Conservation (phyloP, 2,329 filamentous ascomycete species). For the Alternaria longipes region DNA sequence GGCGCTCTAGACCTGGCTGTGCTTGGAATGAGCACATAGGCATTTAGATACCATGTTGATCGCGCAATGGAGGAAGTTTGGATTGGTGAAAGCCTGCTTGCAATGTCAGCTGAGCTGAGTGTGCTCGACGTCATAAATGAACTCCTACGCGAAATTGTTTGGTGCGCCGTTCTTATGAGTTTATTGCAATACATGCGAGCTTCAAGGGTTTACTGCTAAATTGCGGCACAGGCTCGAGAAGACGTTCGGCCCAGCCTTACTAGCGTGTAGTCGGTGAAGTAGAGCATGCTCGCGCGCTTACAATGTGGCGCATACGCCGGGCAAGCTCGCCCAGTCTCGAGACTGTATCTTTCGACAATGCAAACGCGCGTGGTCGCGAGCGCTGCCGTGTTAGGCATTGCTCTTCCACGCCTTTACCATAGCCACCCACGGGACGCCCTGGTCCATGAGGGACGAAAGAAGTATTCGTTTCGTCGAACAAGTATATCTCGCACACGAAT, state of each 20-base stretch:
- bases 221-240: conserved; percentile 8
- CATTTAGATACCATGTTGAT: conserved; percentile 1
- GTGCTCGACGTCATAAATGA: background rate
- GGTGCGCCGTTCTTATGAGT: background rate
- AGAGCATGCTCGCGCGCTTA: conserved; percentile 12
- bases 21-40: conserved; percentile 3
- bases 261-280: conserved; percentile 19
- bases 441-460: background rate
- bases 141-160: background rate
- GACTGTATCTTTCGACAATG: background rate
- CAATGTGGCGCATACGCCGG: conserved; percentile 10
- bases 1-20: conserved; percentile 11
- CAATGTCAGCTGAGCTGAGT: conserved; percentile 9
- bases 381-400: background rate
- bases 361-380: background rate
- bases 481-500: background rate
- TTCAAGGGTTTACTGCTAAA: background rate
- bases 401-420: background rate
- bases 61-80: background rate
- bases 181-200: background rate
- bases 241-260: background rate
- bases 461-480: background rate
- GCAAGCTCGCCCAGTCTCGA: conserved; percentile 13
- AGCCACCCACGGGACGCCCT: background rate
- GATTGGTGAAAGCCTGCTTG: background rate